Evolutionary conservation across 768 basidiomycete genomes (phyloP).

Genomic region (Tylopilus sp.): DNA sequence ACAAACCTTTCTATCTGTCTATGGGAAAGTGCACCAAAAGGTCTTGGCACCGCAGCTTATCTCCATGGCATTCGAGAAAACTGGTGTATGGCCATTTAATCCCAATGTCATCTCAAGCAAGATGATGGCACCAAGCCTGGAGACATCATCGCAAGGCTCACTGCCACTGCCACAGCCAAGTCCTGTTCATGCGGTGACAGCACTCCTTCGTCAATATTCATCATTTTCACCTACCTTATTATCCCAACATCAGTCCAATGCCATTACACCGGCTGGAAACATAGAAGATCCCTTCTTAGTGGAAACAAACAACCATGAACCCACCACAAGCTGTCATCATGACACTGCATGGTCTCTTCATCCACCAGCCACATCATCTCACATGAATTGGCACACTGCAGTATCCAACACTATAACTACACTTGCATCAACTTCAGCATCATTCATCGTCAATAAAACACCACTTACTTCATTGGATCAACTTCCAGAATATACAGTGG

Average conservation of each 20-base stretch:
- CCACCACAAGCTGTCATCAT: background rate
- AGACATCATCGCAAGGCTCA: too few species aligned
- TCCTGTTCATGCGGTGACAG: background rate
- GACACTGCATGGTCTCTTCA: background rate
- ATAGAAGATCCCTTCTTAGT: too few species aligned
- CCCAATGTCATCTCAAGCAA: background rate
- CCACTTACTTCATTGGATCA: background rate
- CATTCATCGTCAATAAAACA: too few species aligned
- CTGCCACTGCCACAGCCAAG: slow-evolving; percentile 21
- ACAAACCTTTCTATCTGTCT: too few species aligned
- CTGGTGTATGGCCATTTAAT: slow-evolving; percentile 27
- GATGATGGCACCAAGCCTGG: slow-evolving; percentile 13
- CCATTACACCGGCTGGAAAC: too few species aligned
- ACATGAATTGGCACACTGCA: background rate
- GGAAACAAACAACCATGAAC: background rate
- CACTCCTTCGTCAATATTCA: too few species aligned
- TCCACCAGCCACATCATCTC: background rate
- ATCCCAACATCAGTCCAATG: too few species aligned
- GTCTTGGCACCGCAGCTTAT: slow-evolving; percentile 22
- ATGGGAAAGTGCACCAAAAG: too few species aligned
- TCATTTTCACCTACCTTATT: too few species aligned
- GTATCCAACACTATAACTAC: background rate
- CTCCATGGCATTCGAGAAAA: slow-evolving; percentile 23
- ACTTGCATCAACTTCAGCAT: background rate
- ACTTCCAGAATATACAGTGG: background rate